These are phyloP conservation scores for Eutrema japonicum DNA, from an alignment of 345 rosid genomes.

Conservation along the genomic window DNA sequence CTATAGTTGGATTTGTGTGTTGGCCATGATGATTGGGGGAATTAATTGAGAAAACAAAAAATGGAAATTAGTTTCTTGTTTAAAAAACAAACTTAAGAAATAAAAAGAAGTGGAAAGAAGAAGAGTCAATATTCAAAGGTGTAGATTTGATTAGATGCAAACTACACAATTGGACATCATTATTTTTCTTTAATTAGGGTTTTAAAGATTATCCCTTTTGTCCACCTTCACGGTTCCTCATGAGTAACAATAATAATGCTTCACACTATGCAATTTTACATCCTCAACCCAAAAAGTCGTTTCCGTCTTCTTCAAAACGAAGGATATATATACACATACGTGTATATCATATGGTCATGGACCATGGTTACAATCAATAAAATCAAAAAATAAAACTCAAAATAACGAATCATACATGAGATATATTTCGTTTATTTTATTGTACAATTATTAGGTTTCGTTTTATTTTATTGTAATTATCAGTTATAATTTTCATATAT, in stretches of 20 bases:
- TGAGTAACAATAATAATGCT: constrained; percentile 47
- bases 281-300: constrained; percentile 42
- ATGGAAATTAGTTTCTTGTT: constrained; percentile 2
- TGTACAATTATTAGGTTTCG: no score
- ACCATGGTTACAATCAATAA: background rate
- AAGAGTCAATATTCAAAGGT: constrained; percentile 40
- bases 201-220: constrained; percentile 34
- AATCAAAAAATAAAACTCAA: background rate
- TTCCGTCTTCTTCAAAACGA: constrained; percentile 41
- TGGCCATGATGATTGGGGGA: constrained; percentile 44
- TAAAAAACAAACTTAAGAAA: constrained; percentile 1
- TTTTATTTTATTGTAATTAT: background rate
- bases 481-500: background rate
- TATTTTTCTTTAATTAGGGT: constrained; percentile 34
- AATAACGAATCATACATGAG: background rate
- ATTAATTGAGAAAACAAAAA: constrained; percentile 2
- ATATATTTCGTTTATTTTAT: background rate
- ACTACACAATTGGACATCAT: constrained; percentile 36
- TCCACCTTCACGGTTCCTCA: constrained; percentile 44
- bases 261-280: constrained; percentile 38
- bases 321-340: constrained; percentile 27
- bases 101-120: constrained; percentile 22
- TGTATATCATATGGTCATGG: constrained; percentile 4
- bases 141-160: constrained; percentile 43
- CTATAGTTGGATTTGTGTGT: constrained; percentile 44